phyloP scores from a whole-genome alignment of 176 grass and related monocot species.

The Aegilops bicornis region DNA sequence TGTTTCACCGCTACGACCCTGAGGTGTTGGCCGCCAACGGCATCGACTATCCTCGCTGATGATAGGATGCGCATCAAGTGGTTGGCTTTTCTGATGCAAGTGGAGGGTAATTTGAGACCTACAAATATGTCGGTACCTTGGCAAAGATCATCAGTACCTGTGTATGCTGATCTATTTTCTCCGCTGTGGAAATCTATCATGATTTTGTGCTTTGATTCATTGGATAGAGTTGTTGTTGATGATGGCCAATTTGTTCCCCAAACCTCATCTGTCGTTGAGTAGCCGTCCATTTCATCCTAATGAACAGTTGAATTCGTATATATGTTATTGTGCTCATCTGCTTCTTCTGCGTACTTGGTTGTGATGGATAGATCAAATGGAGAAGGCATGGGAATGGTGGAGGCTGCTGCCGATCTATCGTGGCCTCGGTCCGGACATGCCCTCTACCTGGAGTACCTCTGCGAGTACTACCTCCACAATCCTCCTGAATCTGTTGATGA shows the following conservation, averaged over 20 bases:
- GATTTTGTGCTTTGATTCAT: too few relatives aligned
- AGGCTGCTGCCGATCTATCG: neutral
- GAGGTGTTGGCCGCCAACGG: neutral
- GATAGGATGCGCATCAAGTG: neutral
- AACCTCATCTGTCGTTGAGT: too few relatives aligned
- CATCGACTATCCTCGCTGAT: neutral
- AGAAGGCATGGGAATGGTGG: neutral
- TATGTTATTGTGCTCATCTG: neutral
- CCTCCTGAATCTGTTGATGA: neutral
- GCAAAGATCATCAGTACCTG: neutral
- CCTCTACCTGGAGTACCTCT: neutral
- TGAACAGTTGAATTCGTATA: neutral
- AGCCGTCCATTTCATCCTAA: neutral
- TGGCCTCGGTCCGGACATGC: neutral
- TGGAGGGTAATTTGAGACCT: neutral
- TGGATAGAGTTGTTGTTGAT: too few relatives aligned
- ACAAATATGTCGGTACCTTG: neutral
- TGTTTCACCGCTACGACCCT: neutral
- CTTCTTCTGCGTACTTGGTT: neutral
- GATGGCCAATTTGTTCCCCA: too few relatives aligned
- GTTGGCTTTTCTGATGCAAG: neutral
- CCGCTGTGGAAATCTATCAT: neutral
- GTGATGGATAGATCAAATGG: neutral
- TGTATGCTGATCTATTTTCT: neutral
- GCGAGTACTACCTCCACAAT: conserved; percentile 9